Conservation (phyloP, 768 basidiomycete genomes). For the Coprinopsis cinerea region DNA sequence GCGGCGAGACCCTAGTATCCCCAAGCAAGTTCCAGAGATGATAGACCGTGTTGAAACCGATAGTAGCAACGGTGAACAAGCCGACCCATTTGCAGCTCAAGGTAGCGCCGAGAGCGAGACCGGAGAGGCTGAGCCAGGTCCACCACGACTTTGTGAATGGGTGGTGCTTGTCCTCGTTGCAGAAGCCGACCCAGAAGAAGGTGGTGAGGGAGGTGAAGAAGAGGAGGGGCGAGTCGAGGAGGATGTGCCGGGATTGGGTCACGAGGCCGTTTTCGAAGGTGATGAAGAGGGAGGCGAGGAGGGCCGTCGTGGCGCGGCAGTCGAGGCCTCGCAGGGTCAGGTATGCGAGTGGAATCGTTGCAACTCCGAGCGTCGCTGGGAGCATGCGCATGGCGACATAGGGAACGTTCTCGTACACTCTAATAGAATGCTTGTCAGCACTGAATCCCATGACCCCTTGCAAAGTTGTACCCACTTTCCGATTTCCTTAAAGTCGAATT, state of each 20-base stretch:
- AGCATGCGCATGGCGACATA: conserved; percentile 97
- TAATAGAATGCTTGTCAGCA: conserved; percentile 24
- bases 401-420: conserved; percentile 80
- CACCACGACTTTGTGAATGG: conserved; percentile 90
- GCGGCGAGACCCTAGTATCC: conserved; percentile 72
- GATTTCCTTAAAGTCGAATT: conserved; percentile 97
- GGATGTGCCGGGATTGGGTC: conserved; percentile 94
- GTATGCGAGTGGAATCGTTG: conserved; percentile 86
- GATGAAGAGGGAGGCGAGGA: conserved; percentile 86
- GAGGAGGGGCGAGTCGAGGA: conserved; percentile 95
- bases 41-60: conserved; percentile 77
- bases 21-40: conserved; percentile 91
- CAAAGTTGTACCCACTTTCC: conserved; percentile 62
- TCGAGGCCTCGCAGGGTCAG: conserved; percentile 91
- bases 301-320: conserved; percentile 85
- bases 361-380: conserved; percentile 86
- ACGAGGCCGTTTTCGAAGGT: conserved; percentile 96
- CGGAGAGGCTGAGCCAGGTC: conserved; percentile 84
- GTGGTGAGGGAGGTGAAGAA: conserved; percentile 93
- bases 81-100: conserved; percentile 98
- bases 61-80: conserved; percentile 92
- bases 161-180: conserved; percentile 79
- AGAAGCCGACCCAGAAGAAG: conserved; percentile 87
- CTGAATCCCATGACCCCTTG: not conserved
- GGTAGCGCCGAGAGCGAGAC: conserved; percentile 87